Evolutionary conservation across 192 early-diverging fungal species (phyloP), one percentile per base, ranked within the genome.

Genomic region (Backusella tuberculispora): DNA sequence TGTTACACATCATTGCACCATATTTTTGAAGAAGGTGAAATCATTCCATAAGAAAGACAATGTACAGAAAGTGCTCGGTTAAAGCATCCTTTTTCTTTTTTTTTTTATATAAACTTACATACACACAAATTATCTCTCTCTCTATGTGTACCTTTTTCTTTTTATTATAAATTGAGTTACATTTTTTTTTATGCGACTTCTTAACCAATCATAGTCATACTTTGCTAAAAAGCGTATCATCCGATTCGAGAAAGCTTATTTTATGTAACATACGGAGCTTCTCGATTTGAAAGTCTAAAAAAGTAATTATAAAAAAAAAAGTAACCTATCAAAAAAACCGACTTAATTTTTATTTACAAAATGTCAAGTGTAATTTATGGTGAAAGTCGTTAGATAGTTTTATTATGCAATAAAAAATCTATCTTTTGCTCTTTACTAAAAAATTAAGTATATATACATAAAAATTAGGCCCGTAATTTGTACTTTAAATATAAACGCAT

Each of bases 1-100:
- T 5, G 53, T 60, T 60, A 60, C 53, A 60, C 53, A 60, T 60
- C 21, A 60, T 60, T 60, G 53, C 53, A 26, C 53, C 53, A 60
- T 60, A 60, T 12, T 60, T 24, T 26, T 9, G 26, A 60, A 24
- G 26, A 60, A 60, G 53, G 24, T 60, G 53, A 5, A 60, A 60
- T 60, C 12, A 60, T 60, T 60, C 12, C 19, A 24, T 26, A 19
- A 60, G 53, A 26, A 24, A 17, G 17, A 24, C 8, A 53, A 21
- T 56, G 24, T 34, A 2, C 29, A 34, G 29, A 34, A 34, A 34
- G 29, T 2, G 2, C 29, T 34, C 29, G 2, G 29, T 34, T 34
- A n/a, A n/a, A n/a, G n/a, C n/a, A n/a, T 34, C 2, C 29, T 34
- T 34, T 2, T 34, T 34, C 29, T 34, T 34, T 2, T 2, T 34